Evolutionary conservation across 352 stramenopile species (phyloP).

Genomic region (Hyaloperonospora brassicae): DNA sequence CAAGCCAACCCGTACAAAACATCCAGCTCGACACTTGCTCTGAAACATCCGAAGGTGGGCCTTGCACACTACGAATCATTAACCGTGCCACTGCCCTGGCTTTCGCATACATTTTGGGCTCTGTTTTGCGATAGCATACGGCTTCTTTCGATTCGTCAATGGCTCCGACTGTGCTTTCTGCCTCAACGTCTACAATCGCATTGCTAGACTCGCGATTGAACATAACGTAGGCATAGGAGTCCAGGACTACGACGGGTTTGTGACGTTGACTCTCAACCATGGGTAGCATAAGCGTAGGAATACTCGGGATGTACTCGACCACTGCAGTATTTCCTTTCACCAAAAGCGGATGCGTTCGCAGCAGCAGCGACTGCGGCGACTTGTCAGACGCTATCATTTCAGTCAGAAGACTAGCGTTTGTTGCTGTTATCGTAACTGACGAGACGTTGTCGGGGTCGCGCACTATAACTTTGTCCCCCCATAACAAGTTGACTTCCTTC

Average conservation of each 20-base stretch:
- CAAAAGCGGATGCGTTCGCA: conserved; percentile 43
- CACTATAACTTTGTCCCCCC: conserved; percentile 27
- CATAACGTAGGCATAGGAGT: conserved; percentile 33
- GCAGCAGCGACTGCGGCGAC: conserved; percentile 15
- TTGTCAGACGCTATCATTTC: conserved; percentile 4
- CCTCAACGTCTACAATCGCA: conserved; percentile 4
- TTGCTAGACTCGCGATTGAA: background rate
- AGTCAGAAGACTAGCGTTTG: conserved; percentile 11
- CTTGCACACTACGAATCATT: conserved; percentile 33
- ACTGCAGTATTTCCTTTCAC: conserved; percentile 28
- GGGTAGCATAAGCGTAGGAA: conserved; percentile 37
- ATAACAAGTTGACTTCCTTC: conserved; percentile 20
- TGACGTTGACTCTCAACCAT: conserved; percentile 15
- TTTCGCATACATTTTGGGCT: conserved; percentile 49
- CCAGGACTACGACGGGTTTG: conserved; percentile 28
- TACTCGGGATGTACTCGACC: conserved; percentile 47
- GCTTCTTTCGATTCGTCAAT: conserved; percentile 48
- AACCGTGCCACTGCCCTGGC: conserved; percentile 42
- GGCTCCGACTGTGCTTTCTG: conserved; percentile 40
- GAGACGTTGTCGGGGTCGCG: conserved; percentile 11
- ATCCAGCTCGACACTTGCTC: conserved; percentile 17
- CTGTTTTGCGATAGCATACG: conserved; percentile 44
- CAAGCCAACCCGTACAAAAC: conserved; percentile 59
- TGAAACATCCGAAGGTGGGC: conserved; percentile 3
- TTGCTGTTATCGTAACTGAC: conserved; percentile 9